Conservation (phyloP, 441 rosid genomes). For the Brassica balearica region DNA sequence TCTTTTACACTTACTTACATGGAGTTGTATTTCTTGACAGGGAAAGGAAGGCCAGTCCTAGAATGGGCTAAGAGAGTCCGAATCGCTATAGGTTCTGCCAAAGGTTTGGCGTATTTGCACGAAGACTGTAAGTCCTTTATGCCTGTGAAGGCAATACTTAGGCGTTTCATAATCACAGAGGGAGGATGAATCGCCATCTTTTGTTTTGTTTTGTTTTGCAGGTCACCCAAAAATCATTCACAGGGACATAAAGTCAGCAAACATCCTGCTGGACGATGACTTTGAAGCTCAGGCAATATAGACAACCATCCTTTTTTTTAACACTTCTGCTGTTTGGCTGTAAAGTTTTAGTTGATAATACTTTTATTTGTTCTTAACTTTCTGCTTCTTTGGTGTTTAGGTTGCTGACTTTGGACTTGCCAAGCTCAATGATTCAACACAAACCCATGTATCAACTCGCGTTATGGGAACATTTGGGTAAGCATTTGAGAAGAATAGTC, state of each 20-base stretch:
- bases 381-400: constrained; percentile 39
- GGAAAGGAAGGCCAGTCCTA: constrained; percentile 55
- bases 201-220: constrained; percentile 19
- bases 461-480: constrained; percentile 96
- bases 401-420: constrained; percentile 97
- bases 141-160: not conserved
- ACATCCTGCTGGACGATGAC: constrained; percentile 70
- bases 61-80: constrained; percentile 81
- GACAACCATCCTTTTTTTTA: not conserved
- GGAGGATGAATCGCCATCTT: not conserved
- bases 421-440: constrained; percentile 63
- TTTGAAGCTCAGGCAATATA: constrained; percentile 75
- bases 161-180: not conserved
- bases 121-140: constrained; percentile 74
- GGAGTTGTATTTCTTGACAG: constrained; percentile 43
- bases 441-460: constrained; percentile 85
- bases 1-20: not conserved
- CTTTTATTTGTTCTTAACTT: no score
- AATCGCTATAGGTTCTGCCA: constrained; percentile 83
- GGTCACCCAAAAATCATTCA: constrained; percentile 82
- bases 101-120: constrained; percentile 89
- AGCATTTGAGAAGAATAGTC: constrained; percentile 28
- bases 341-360: not conserved
- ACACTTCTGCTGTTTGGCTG: constrained; percentile 13
- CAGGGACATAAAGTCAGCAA: constrained; percentile 85